Base-by-base conservation (phyloP, 306 rosid species). In the Sicyos baderoa region DNA sequence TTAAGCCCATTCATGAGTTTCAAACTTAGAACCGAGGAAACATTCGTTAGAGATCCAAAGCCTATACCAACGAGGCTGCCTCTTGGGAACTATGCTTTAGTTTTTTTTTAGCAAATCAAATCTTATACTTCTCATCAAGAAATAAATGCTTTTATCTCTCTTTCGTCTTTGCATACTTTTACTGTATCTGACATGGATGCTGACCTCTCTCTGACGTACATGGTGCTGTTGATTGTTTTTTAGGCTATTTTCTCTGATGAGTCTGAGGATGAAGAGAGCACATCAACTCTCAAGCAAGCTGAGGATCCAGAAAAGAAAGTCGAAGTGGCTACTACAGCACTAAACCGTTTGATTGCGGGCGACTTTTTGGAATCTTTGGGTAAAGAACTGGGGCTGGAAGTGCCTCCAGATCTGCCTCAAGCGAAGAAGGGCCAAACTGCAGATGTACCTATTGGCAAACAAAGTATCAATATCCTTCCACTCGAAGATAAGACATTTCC, bases 201-300 rank as follows among this genome's bases (percentile, higher is more conserved):
- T 58, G 48, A 52, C 6, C 5, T 57, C 61, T 64, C 59, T 48
- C 55, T 53, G 11, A 68, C 40, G 22, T 50, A 68, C 17, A 72
- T 56, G 70, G 27, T 35, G 49, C 57, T 79, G 44, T 66, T 18
- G 4, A 45, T 76, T 35, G 61, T 45, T 71, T 3, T 74, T 66
- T 86, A 93, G 97, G 99, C 99, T 73, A 90, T 94, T 80, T 94
- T 94, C 89, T 94, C 96, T 29, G 99, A 93, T 79, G 95, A 88
- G 74, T 86, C 94, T 13, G 96, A 94, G 22, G 86, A 82, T 10
- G 99, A 86, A 85, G 83, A 74, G 73, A 88, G 84, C 50, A 80
- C 76, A 74, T 42, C 85, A 71, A 64, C 60, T 82, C 66, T 76
- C 40, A 70, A 68, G 40, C 84, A 69, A 83, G 78, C 74, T 68